Evolutionary conservation across 306 rosid species (phyloP).

Genomic region (Abrus pulchellus): DNA sequence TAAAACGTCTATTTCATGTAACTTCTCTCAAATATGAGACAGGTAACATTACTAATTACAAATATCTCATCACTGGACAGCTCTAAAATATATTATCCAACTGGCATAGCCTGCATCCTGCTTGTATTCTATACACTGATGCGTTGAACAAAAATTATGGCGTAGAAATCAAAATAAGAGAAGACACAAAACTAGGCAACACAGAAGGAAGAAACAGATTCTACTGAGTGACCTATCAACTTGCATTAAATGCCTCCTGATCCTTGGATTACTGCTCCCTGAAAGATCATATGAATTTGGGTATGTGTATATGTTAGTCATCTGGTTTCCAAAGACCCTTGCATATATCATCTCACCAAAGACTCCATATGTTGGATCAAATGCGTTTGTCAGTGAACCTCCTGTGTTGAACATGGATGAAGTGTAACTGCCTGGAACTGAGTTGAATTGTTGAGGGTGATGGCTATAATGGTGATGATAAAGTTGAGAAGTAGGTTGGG

Average conservation of each 20-base stretch:
- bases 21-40: background rate
- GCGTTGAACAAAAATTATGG: conserved; percentile 19
- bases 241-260: conserved; percentile 73
- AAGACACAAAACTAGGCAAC: conserved; percentile 76
- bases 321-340: conserved; percentile 75
- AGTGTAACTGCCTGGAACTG: conserved; percentile 43
- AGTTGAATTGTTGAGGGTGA: conserved; percentile 51
- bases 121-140: conserved; percentile 54
- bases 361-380: conserved; percentile 60
- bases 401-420: conserved; percentile 53
- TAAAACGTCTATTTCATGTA: conserved; percentile 29
- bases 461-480: conserved; percentile 50
- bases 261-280: conserved; percentile 65
- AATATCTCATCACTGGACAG: conserved; percentile 44
- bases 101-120: conserved; percentile 30
- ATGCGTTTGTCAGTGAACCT: conserved; percentile 50
- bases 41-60: conserved; percentile 40
- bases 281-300: conserved; percentile 69
- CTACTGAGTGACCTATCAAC: conserved; percentile 77
- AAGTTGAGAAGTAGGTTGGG: conserved; percentile 49
- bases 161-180: conserved; percentile 63
- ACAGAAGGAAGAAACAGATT: conserved; percentile 78
- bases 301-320: conserved; percentile 66
- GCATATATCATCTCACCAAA: conserved; percentile 79
- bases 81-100: conserved; percentile 37